Conservation (phyloP, 2,329 filamentous ascomycete genomes). For the Peltaster fructicola region DNA sequence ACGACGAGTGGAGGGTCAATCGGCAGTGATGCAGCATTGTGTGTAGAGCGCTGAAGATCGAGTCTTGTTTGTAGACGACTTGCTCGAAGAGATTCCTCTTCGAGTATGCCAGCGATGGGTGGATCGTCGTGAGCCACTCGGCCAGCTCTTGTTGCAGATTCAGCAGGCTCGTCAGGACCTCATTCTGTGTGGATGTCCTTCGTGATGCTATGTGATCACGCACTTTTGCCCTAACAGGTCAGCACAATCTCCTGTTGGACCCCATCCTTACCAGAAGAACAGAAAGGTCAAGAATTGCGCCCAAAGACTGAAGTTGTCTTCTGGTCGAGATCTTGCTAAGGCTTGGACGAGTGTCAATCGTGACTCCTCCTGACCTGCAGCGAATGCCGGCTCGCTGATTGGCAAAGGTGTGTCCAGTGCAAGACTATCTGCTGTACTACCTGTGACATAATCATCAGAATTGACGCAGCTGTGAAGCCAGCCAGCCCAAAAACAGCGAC, state of each 20-base stretch:
- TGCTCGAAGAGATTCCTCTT: constrained; percentile 3
- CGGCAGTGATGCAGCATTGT: constrained; percentile 1
- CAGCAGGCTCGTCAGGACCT: neutral
- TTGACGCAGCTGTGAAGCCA: constrained; percentile 1
- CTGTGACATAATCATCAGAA: constrained; percentile 2
- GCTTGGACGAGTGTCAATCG: too few species aligned
- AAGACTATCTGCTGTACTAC: neutral
- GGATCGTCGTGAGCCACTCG: constrained; percentile 1
- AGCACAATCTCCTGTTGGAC: neutral
- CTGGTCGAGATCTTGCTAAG: too few species aligned
- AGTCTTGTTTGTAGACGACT: constrained; percentile 1
- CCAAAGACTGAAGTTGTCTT: too few species aligned
- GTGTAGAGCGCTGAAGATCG: constrained; percentile 1
- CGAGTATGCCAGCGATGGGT: constrained; percentile 1
- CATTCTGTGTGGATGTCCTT: neutral
- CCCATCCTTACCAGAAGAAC: constrained; percentile 1
- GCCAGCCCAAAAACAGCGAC: constrained; percentile 2
- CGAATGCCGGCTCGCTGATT: too few species aligned
- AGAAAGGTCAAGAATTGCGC: constrained; percentile 1
- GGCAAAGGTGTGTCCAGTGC: constrained; percentile 1
- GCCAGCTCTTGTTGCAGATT: constrained; percentile 1
- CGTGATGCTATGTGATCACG: constrained; percentile 2
- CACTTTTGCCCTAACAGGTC: constrained; percentile 1
- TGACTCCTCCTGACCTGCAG: too few species aligned
- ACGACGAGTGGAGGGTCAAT: constrained; percentile 1